Base-by-base conservation (phyloP, 2,329 filamentous ascomycete genomes). In the Lecanicillium sp. region DNA sequence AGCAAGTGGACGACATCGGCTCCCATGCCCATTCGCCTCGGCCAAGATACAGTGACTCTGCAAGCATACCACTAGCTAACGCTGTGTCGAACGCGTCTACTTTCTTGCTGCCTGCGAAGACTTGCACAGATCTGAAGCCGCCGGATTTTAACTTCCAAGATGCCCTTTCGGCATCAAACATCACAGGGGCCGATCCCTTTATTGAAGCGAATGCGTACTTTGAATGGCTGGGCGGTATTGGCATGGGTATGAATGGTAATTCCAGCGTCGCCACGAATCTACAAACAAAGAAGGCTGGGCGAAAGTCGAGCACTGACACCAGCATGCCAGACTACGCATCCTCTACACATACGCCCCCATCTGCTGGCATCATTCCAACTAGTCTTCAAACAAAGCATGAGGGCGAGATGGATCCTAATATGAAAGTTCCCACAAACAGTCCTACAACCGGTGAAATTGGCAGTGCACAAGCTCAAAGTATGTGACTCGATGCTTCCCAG, bases 11-110 rank as follows among this genome's bases (percentile, higher is more conserved):
- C 33, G 70, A 73, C 36, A 65, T 72, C 2, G 76, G 82, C n/a
- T 70, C 72, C 6, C 83, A 86, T 58, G 68, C 76, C 2, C 82
- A 86, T 56, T 85, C 83, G 1, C 83, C 82, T 17, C 72, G 73
- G 3, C 27, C 26, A 8, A 21, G 33, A 26, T 32, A 21, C 14
- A 11, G n/a, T 17, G 14, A 9, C 50, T 21, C 20, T 24, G 36
- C 26, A 26, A 26, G 8, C 6, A 11, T 19, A 19, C 17, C 44
- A n/a, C 40, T 33, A 27, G 11, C 36, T 2, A 21, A 35, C 6
- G 27, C n/a, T 10, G 12, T 20, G 3, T 19, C 26, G 29, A n/a
- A 23, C 6, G n/a, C n/a, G 23, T 15, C 36, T 11, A 15, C 23
- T 29, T 11, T 5, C 3, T 21, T 33, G 9, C 26, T 26, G 20